Evolutionary conservation across 225 moss, liverwort and hornwort species (phyloP), one percentile per base, ranked within the genome.

Genomic region (Neckera pumila): DNA sequence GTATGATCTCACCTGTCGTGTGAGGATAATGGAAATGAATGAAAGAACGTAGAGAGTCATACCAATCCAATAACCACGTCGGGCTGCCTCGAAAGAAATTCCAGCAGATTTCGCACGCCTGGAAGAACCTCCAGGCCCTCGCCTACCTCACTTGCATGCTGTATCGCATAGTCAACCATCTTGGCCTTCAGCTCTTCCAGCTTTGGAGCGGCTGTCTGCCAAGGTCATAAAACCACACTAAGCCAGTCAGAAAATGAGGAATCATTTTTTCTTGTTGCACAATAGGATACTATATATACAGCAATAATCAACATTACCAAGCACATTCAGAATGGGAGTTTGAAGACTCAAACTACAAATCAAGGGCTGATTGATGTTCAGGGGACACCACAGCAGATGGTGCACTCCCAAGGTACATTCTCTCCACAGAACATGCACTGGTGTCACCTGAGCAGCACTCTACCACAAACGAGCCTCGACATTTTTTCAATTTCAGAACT

Each of bases 121-220:
- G 96, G 96, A 75, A 98, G 95, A 90, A 98, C 90, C 93, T 96
- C 94, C 74, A 98, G 88, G 64, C 98, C 98, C 71, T 98, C 96
- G 72, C 93, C 92, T 54, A 97, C 94, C 91, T 97, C 96, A 87
- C 89, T 83, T 53, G 96, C 91, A 89, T 98, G 94, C 72, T 86
- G 90, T 91, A 84, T 92, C 59, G 97, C 93, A 86, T 96, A 98
- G 87, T 97, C 97, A 82, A 98, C 86, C 96, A 96, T 98, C 91
- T 97, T 96, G 70, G 90, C 89, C 89, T 96, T 95, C 91, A 98
- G 88, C 84, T 98, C 98, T 77, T 91, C 96, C 73, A 98, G 96
- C 90, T 95, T 93, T 38, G 96, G 91, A 74, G 92, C 94, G 47
- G 93, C 91, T 87, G 93, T 95, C 97, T 98, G 96, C 81, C 92